phyloP scores from a whole-genome alignment of 345 rosid genomes.

The Brassica incana region DNA sequence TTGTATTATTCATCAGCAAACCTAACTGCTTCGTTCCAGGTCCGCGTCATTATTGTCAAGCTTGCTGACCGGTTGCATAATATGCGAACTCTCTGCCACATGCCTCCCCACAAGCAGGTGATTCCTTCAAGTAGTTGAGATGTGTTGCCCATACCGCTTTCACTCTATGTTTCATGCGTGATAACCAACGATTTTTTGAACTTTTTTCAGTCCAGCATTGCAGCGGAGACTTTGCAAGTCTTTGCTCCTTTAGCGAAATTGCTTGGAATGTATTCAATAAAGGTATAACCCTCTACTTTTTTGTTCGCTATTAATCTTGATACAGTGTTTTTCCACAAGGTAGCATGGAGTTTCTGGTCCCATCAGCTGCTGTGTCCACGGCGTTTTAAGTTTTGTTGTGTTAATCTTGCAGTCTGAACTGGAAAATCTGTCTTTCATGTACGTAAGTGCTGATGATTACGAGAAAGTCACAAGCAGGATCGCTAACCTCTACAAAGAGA shows the following conservation, averaged over 20 bases:
- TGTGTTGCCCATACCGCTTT: constrained; percentile 14
- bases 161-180: constrained; percentile 17
- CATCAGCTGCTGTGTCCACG: constrained; percentile 1
- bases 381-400: constrained; percentile 29
- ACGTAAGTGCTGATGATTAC: constrained; percentile 89
- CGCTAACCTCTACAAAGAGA: constrained; percentile 80
- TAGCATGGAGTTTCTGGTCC: not conserved
- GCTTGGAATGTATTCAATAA: constrained; percentile 96
- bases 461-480: constrained; percentile 77
- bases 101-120: constrained; percentile 99
- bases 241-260: constrained; percentile 97
- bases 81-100: constrained; percentile 91
- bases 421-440: constrained; percentile 94
- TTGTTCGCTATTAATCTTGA: not conserved
- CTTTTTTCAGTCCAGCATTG: constrained; percentile 84
- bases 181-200: constrained; percentile 34
- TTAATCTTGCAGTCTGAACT: constrained; percentile 80
- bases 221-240: constrained; percentile 92
- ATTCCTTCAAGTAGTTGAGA: constrained; percentile 16
- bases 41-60: constrained; percentile 97
- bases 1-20: constrained; percentile 12
- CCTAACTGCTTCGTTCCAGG: constrained; percentile 54
- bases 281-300: constrained; percentile 50
- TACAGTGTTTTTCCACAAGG: not conserved
- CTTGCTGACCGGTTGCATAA: constrained; percentile 98